These are phyloP conservation scores for Striga hermonthica DNA, from an alignment of 305 asterid genomes.

Conservation along the genomic window DNA sequence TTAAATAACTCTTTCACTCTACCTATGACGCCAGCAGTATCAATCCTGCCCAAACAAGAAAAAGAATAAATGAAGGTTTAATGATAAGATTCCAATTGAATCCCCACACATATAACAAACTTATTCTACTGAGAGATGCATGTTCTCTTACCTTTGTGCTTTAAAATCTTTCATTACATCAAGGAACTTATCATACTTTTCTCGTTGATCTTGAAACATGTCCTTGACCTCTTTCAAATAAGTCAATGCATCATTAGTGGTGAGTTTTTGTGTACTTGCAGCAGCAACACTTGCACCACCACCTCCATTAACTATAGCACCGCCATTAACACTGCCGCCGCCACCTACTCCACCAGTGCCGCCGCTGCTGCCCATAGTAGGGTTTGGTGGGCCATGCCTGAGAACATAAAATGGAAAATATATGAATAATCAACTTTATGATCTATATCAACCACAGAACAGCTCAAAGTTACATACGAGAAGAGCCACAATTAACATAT, in stretches of 20 bases:
- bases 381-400: slow-evolving; percentile 42
- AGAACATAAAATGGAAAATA: slow-evolving; percentile 1
- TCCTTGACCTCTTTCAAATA: slow-evolving; percentile 60
- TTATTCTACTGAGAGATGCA: slow-evolving; percentile 20
- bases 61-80: slow-evolving; percentile 20
- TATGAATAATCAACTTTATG: slow-evolving; percentile 14
- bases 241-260: slow-evolving; percentile 56
- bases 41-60: slow-evolving; percentile 59
- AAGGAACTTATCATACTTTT: slow-evolving; percentile 63
- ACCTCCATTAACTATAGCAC: slow-evolving; percentile 29
- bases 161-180: slow-evolving; percentile 96
- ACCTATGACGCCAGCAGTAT: slow-evolving; percentile 82
- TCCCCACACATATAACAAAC: slow-evolving; percentile 8
- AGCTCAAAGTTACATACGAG: slow-evolving; percentile 16
- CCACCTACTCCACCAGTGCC: slow-evolving; percentile 24
- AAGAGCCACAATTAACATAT: slow-evolving; percentile 1
- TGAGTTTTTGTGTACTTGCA: slow-evolving; percentile 44
- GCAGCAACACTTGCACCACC: slow-evolving; percentile 28
- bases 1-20: slow-evolving; percentile 64
- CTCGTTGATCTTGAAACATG: slow-evolving; percentile 56
- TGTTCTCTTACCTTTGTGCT: slow-evolving; percentile 65
- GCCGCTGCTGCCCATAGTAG: slow-evolving; percentile 20
- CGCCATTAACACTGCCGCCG: slow-evolving; percentile 27
- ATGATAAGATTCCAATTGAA: slow-evolving; percentile 18
- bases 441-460: slow-evolving; percentile 21